Percentiles rank a stretch among this genome's conserved stretches.
phyloP scores from a whole-genome alignment of 352 stramenopile genomes.

The Globisporangium acanthophoron region DNA sequence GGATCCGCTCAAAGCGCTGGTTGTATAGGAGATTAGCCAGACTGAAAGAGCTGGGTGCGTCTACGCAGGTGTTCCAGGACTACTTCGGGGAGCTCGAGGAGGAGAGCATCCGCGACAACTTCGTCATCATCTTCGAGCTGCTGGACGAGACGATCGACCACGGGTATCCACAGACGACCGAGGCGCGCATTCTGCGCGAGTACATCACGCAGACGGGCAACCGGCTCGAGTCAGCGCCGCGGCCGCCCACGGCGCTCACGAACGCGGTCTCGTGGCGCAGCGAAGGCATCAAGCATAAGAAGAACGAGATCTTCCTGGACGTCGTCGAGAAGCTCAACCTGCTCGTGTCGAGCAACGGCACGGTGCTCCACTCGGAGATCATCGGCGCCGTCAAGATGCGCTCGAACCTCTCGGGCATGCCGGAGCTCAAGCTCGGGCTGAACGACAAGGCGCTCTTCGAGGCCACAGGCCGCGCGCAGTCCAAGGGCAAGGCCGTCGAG shows the following conservation, averaged over 20 bases:
- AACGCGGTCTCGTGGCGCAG: slow-evolving; percentile 99
- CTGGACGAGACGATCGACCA: slow-evolving; percentile 99
- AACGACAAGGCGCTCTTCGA: slow-evolving; percentile 99
- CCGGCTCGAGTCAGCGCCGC: slow-evolving; percentile 88
- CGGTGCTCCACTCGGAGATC: slow-evolving; percentile 98
- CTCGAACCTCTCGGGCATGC: slow-evolving; percentile 99
- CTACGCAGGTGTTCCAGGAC: slow-evolving; percentile 94
- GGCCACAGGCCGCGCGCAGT: slow-evolving; percentile 85
- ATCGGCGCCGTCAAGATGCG: slow-evolving; percentile 98
- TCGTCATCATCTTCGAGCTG: slow-evolving; percentile 99
- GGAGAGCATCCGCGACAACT: slow-evolving; percentile 99
- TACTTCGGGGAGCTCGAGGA: slow-evolving; percentile 99
- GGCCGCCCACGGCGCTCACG: slow-evolving; percentile 94
- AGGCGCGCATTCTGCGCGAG: slow-evolving; percentile 84
- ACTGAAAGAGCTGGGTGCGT: neutral
- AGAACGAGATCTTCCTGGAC: slow-evolving; percentile 99
- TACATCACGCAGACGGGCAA: slow-evolving; percentile 99
- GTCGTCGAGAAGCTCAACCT: slow-evolving; percentile 98
- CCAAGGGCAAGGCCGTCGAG: slow-evolving; percentile 96
- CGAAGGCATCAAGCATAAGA: slow-evolving; percentile 99
- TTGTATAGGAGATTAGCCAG: neutral
- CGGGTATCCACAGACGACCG: slow-evolving; percentile 95
- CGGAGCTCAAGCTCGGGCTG: slow-evolving; percentile 98
- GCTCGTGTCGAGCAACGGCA: slow-evolving; percentile 96
- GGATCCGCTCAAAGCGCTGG: neutral